Conservation (phyloP, 768 basidiomycete genomes). For the Xerocomellus amylosporus region DNA sequence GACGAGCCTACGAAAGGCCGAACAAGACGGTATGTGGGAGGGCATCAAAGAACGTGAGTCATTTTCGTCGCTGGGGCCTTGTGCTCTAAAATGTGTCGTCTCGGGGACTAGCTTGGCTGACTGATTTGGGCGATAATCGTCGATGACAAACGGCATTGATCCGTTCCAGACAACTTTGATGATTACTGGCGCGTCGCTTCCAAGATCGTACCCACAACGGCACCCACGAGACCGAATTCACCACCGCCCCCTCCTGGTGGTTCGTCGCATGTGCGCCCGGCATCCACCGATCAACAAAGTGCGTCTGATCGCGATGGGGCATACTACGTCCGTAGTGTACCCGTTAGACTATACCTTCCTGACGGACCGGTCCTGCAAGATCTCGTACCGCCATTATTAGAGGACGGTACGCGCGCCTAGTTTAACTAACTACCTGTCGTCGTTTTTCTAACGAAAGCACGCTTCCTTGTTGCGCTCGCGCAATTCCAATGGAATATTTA, state of each 20-base stretch:
- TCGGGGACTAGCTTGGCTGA: conserved; percentile 23
- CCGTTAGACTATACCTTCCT: conserved; percentile 84
- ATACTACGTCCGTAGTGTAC: conserved; percentile 83
- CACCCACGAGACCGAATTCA: conserved; percentile 57
- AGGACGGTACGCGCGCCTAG: conserved; percentile 58
- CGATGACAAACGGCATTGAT: conserved; percentile 10
- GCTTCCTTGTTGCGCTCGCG: not conserved
- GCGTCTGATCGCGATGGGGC: conserved; percentile 73
- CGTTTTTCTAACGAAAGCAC: not conserved
- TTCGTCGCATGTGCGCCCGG: conserved; percentile 63
- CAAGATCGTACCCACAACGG: conserved; percentile 85
- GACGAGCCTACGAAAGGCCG: conserved; percentile 83
- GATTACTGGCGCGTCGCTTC: conserved; percentile 91
- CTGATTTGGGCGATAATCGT: conserved; percentile 16
- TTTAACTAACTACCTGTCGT: not conserved
- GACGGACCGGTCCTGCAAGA: conserved; percentile 92
- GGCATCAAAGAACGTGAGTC: conserved; percentile 89
- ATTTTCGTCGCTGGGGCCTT: conserved; percentile 13
- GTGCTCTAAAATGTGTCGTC: conserved; percentile 16
- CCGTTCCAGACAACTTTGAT: conserved; percentile 83
- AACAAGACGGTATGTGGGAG: conserved; percentile 97
- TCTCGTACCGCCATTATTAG: conserved; percentile 72
- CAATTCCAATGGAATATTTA: conserved; percentile 30
- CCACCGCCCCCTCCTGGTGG: conserved; percentile 49
- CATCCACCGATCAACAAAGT: conserved; percentile 57